These are phyloP conservation scores for Fusarium sp. DNA, from an alignment of 2,329 filamentous ascomycete genomes.

Conservation along the genomic window DNA sequence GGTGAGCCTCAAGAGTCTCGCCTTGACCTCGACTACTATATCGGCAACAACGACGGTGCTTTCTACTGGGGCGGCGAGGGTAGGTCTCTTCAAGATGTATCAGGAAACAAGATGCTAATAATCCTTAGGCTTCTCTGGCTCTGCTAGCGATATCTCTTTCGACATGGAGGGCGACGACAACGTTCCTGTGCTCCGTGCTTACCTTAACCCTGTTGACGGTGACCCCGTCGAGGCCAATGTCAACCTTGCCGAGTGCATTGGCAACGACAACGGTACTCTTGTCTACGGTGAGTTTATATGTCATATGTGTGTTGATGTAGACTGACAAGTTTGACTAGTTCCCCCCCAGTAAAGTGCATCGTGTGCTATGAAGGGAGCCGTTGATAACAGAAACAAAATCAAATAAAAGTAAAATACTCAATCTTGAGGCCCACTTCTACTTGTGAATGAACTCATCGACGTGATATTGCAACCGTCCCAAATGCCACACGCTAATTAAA, in stretches of 20 bases:
- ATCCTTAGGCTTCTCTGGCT: conserved; percentile 58
- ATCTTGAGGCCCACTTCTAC: background rate
- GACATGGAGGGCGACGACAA: conserved; percentile 63
- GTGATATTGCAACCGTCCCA: no score
- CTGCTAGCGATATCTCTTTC: conserved; percentile 62
- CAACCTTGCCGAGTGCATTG: conserved; percentile 68
- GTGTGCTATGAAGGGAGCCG: no score
- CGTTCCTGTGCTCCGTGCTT: conserved; percentile 67
- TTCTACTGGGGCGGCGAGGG: conserved; percentile 61
- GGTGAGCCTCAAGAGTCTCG: conserved; percentile 61
- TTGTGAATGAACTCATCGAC: background rate
- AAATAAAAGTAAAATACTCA: conserved; percentile 21
- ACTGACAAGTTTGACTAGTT: conserved; percentile 11
- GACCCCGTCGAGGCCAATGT: conserved; percentile 59
- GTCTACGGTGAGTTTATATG: conserved; percentile 30
- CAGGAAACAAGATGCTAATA: background rate
- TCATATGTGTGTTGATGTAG: rapidly evolving
- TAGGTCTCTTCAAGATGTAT: conserved; percentile 17
- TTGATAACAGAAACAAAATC: background rate
- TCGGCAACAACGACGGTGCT: conserved; percentile 65
- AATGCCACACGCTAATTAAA: no score
- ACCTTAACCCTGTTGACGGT: conserved; percentile 59
- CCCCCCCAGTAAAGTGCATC: background rate
- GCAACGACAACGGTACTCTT: conserved; percentile 63
- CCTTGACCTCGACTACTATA: conserved; percentile 62